Evolutionary conservation across 2,329 filamentous ascomycete species (phyloP).

Genomic region (Teratosphaeria viscida): DNA sequence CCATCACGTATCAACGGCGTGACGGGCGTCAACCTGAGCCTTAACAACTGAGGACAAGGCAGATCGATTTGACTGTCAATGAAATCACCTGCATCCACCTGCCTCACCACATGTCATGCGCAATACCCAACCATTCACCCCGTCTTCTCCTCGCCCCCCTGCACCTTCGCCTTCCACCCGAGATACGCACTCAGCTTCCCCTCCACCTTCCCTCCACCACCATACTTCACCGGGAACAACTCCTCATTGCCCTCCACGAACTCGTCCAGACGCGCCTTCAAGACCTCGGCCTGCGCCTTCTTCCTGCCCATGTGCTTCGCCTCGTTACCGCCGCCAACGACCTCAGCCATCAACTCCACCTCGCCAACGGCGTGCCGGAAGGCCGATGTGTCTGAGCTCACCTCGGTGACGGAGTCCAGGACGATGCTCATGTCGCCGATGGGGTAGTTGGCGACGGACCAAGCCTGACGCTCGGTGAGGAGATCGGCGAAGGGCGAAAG

Average conservation of each 20-base stretch:
- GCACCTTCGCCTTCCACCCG: constrained; percentile 1
- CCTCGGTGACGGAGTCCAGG: constrained; percentile 2
- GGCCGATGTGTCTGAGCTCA: background rate
- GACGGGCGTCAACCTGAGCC: no score
- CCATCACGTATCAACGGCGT: no score
- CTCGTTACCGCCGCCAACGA: background rate
- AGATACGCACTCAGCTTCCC: constrained; percentile 12
- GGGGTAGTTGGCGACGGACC: constrained; percentile 1
- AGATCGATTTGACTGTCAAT: no score
- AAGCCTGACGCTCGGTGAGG: constrained; percentile 5
- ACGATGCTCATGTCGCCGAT: constrained; percentile 1
- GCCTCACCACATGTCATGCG: background rate
- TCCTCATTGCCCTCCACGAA: constrained; percentile 5
- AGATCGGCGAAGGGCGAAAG: constrained; percentile 1
- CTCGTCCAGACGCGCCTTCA: background rate
- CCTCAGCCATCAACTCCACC: constrained; percentile 6
- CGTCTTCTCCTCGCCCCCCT: background rate
- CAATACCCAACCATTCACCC: background rate
- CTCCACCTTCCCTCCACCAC: background rate
- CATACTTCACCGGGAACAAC: constrained; percentile 1
- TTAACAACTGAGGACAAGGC: no score
- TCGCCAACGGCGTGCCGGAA: constrained; percentile 9
- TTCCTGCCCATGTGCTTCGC: background rate
- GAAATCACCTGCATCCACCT: no score
- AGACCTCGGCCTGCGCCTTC: constrained; percentile 1